phyloP scores from a whole-genome alignment of 106 monocot genomes.

The Vanilla planifolia region DNA sequence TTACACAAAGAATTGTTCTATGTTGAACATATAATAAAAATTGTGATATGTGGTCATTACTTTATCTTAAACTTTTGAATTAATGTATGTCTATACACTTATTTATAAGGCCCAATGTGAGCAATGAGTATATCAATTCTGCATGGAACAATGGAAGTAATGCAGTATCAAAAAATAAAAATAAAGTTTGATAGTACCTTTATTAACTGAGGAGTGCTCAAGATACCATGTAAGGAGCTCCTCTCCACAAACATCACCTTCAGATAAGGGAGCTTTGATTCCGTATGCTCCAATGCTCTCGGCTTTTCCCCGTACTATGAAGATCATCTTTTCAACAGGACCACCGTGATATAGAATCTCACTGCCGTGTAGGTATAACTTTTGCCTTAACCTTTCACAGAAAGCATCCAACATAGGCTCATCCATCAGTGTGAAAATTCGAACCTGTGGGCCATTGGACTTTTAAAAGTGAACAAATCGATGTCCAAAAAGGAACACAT shows the following conservation, averaged over 20 bases:
- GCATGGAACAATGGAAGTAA: too few relatives aligned
- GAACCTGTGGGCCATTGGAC: constrained; percentile 50
- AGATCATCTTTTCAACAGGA: constrained; percentile 78
- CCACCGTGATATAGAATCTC: constrained; percentile 43
- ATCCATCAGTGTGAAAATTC: constrained; percentile 62
- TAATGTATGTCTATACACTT: too few relatives aligned
- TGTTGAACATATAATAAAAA: too few relatives aligned
- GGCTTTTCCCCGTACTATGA: constrained; percentile 73
- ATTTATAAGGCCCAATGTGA: too few relatives aligned
- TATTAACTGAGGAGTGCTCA: constrained; percentile 56
- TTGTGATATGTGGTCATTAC: too few relatives aligned
- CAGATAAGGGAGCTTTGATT: constrained; percentile 34
- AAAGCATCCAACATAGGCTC: constrained; percentile 60
- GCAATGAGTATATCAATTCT: too few relatives aligned
- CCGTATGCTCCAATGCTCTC: constrained; percentile 55
- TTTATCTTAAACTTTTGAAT: too few relatives aligned
- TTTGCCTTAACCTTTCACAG: constrained; percentile 60
- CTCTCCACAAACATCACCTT: constrained; percentile 87
- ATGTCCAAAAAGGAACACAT: too few relatives aligned
- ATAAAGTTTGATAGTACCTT: constrained; percentile 19
- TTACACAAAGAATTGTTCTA: too few relatives aligned
- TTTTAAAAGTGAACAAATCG: neutral
- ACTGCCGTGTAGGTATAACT: constrained; percentile 65
- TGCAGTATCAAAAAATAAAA: too few relatives aligned
- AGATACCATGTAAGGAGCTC: constrained; percentile 86